Conservation (phyloP, 2,329 filamentous ascomycete species). For the Teratosphaeria zuluensis region DNA sequence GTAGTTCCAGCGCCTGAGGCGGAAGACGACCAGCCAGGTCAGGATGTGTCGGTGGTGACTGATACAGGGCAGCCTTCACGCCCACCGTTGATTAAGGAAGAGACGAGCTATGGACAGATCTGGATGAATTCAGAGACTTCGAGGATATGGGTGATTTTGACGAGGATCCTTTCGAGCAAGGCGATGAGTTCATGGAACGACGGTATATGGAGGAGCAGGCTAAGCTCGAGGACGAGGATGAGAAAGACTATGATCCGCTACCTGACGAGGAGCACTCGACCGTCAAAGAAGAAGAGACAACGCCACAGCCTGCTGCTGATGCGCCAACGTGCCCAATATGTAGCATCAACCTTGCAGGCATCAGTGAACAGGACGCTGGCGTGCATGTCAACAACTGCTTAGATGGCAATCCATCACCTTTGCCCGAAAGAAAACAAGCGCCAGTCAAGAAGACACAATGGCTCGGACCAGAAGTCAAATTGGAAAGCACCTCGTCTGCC, state of each 20-base stretch:
- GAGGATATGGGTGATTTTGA: conserved; percentile 49
- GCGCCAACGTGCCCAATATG: conserved; percentile 65
- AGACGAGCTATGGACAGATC: conserved; percentile 39
- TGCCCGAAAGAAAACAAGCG: conserved; percentile 29
- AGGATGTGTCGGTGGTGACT: neutral
- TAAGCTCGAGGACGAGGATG: conserved; percentile 41
- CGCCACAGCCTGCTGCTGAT: conserved; percentile 5
- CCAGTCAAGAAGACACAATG: conserved; percentile 4
- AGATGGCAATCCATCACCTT: conserved; percentile 63
- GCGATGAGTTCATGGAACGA: conserved; percentile 42
- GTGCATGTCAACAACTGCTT: conserved; percentile 88
- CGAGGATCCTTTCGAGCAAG: conserved; percentile 47
- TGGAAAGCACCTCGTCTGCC: conserved; percentile 16
- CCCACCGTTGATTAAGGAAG: conserved; percentile 34
- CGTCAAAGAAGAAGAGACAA: conserved; percentile 1
- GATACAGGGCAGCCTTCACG: neutral
- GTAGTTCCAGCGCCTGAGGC: neutral
- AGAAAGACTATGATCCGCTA: conserved; percentile 26
- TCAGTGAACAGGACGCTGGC: conserved; percentile 54
- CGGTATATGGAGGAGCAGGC: conserved; percentile 66
- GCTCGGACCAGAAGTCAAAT: conserved; percentile 7
- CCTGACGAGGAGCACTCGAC: conserved; percentile 10
- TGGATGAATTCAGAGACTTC: conserved; percentile 43
- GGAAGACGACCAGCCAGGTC: neutral
- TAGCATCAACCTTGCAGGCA: conserved; percentile 49